Evolutionary conservation across 176 grass and related monocot genomes (phyloP).

Genomic region (Carex cristatella): DNA sequence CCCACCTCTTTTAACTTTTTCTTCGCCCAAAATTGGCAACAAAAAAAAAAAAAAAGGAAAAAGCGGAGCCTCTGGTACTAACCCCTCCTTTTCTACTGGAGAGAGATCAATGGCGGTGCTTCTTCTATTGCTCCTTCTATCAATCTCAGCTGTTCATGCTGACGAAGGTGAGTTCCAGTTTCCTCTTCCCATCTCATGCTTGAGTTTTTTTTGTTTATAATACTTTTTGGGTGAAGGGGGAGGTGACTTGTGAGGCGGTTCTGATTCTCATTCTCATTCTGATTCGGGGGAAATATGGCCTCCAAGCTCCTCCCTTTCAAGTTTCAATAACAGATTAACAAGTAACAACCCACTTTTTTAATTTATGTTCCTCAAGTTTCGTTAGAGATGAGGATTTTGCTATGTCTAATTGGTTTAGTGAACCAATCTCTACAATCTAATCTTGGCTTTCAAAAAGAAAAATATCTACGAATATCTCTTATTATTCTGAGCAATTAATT

Average conservation of each 20-base stretch:
- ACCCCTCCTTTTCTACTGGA: not conserved
- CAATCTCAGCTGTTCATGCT: constrained; percentile 22
- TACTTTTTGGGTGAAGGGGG: not conserved
- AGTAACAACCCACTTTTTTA: not conserved
- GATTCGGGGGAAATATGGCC: not conserved
- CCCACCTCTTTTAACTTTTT: not conserved
- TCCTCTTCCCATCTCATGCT: not conserved
- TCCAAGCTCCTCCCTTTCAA: not conserved
- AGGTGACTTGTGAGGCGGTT: not conserved
- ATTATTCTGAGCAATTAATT: not conserved
- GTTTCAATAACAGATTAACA: not conserved
- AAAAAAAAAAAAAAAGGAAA: not conserved
- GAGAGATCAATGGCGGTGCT: constrained; percentile 29
- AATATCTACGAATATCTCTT: not conserved
- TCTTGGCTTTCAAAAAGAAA: not conserved
- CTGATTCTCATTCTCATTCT: too few relatives aligned
- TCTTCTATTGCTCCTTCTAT: constrained; percentile 33
- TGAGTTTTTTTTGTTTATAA: not conserved
- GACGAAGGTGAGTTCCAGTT: constrained; percentile 55
- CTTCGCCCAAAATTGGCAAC: not conserved
- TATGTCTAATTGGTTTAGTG: not conserved
- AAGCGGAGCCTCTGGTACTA: not conserved
- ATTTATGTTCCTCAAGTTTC: not conserved
- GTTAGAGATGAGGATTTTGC: not conserved
- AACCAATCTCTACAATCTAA: not conserved